Conservation (phyloP, 83 land plant genomes). For the Diphasiastrum complanatum region DNA sequence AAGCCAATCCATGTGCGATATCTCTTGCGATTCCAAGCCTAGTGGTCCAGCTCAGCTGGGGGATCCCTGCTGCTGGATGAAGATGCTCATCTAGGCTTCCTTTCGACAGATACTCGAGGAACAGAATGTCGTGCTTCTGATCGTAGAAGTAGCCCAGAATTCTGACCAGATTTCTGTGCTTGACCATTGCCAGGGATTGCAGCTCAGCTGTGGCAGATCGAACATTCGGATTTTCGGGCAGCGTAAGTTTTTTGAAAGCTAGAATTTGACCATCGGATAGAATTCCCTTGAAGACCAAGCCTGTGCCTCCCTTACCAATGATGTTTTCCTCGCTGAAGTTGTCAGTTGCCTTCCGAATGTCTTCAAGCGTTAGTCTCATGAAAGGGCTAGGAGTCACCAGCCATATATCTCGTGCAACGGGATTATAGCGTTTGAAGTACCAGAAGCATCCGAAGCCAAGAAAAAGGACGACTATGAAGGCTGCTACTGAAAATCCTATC, state of each 20-base stretch:
- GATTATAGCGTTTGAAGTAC: neutral
- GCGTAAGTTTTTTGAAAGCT: constrained; percentile 8
- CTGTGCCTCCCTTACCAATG: constrained; percentile 9
- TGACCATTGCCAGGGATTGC: constrained; percentile 1
- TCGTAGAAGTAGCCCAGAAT: constrained; percentile 8
- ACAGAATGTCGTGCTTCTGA: neutral
- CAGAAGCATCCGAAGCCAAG: neutral
- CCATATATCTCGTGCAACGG: neutral
- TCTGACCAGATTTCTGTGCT: constrained; percentile 13
- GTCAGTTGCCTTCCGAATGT: constrained; percentile 8
- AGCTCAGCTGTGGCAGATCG: constrained; percentile 6
- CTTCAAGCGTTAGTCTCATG: neutral
- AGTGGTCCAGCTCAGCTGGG: neutral
- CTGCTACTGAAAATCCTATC: no score
- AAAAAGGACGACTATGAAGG: neutral
- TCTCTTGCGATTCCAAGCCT: constrained; percentile 26
- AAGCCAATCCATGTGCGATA: constrained; percentile 49
- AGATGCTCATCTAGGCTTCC: constrained; percentile 5
- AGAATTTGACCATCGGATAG: neutral
- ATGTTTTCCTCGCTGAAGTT: constrained; percentile 12
- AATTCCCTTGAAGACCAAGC: constrained; percentile 10
- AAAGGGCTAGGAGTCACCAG: neutral
- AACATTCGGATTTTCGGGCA: neutral
- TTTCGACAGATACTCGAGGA: constrained; percentile 16
- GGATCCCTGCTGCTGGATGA: constrained; percentile 3